phyloP scores from a whole-genome alignment of 345 rosid species.

The Aquilaria yunnanensis region DNA sequence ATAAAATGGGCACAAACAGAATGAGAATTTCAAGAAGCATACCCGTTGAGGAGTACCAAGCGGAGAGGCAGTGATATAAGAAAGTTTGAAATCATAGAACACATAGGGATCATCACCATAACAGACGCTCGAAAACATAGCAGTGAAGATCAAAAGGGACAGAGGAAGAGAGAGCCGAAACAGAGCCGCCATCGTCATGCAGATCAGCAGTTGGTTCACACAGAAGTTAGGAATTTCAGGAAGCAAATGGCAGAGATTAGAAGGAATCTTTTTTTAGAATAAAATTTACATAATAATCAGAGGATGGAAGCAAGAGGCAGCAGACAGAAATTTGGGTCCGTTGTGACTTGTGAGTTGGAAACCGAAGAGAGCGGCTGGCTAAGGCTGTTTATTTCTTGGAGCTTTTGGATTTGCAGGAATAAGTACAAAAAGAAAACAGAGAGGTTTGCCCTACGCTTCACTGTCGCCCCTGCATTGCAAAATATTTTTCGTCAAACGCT shows the following conservation, averaged over 20 bases:
- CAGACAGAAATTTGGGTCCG: neutral
- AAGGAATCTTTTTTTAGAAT: neutral
- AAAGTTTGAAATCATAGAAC: constrained; percentile 42
- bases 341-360: neutral
- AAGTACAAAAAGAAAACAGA: neutral
- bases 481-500: neutral
- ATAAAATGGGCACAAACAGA: neutral
- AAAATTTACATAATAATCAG: neutral
- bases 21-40: constrained; percentile 6
- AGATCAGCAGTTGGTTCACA: neutral
- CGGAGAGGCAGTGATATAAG: constrained; percentile 76
- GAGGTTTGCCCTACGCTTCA: neutral
- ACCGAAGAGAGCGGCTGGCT: constrained; percentile 4
- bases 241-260: neutral
- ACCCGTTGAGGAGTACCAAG: constrained; percentile 92
- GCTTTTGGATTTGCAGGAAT: neutral
- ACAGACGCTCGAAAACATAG: constrained; percentile 33
- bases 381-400: neutral
- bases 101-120: constrained; percentile 60
- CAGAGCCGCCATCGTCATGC: constrained; percentile 20
- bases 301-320: neutral
- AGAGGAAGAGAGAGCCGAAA: constrained; percentile 16
- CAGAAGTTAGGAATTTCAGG: neutral
- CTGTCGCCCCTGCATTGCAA: neutral
- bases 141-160: constrained; percentile 27